Base-by-base conservation (phyloP, 345 rosid genomes). In the Eucalyptus regnans region DNA sequence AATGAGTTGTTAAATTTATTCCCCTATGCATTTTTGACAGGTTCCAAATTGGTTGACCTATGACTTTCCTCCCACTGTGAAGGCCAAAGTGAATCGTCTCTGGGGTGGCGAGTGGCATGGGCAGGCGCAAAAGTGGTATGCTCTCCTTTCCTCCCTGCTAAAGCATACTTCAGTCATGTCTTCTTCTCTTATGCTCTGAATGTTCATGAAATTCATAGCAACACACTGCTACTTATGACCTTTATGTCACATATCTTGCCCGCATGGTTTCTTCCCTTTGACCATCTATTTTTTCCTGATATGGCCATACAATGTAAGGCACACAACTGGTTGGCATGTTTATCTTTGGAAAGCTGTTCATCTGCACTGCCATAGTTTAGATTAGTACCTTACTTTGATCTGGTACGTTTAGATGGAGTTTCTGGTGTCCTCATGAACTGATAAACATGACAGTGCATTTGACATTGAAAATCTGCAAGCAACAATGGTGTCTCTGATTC, bases 41-140 rank as follows among this genome's bases (percentile, higher is more conserved):
- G 98, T 95, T 50, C 99, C 99, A 44, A 96, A 87, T 90, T 98
- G 99, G 99, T 91, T 98, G 92, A 97, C 98, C 71, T 94, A 93
- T 89, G 99, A 98, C 90, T 98, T 95, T 91, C 99, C 99, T 86
- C 95, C 99, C 7, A 94, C 96, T 84, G 99, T 96, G 88, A 95
- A 96, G 95, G 94, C 99, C 87, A 98, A 98, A 86, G 99, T 98
- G 87, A 98, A 98, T 91, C 97, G 99, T 87, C 95, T 98, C 5
- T 98, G 99, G 99, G 97, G 99, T 29, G 99, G 99, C 86, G 98
- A 98, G 94, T 98, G 99, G 99, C 99, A 97, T 83, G 99, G 99
- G 52, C 98, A 97, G 89, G 99, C 99, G 4, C 98, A 96, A 87
- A 98, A 97, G 91, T 98, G 99, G 99, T 96, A 88, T 25, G 91